Percentiles rank a stretch among this genome's conserved stretches.
These are phyloP conservation scores for Filosporella fistucella DNA, from an alignment of 495 filamentous ascomycete species.

Conservation along the genomic window DNA sequence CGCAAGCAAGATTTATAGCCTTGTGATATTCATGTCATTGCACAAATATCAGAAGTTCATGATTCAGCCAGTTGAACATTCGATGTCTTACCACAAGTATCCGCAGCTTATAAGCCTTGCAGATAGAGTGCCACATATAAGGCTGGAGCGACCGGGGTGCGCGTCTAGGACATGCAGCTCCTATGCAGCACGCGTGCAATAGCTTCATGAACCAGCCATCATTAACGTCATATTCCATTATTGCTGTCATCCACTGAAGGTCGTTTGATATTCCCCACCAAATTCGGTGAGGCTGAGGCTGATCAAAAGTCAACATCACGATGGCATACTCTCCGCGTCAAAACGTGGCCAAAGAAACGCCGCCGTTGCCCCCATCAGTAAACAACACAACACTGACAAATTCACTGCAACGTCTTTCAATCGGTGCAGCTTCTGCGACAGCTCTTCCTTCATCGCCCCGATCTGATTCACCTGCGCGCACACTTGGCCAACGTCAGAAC, in stretches of 20 bases:
- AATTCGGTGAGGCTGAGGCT: background rate
- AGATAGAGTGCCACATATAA: too few relatives aligned
- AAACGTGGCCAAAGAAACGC: constrained; percentile 3
- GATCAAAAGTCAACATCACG: constrained; percentile 5
- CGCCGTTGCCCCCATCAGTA: constrained; percentile 13
- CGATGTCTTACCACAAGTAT: too few relatives aligned
- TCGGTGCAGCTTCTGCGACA: constrained; percentile 37
- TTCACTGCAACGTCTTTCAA: constrained; percentile 42
- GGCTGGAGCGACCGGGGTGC: constrained; percentile 7
- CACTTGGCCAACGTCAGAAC: constrained; percentile 8
- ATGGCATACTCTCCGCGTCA: constrained; percentile 8
- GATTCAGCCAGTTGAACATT: too few relatives aligned
- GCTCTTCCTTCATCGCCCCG: constrained; percentile 41
- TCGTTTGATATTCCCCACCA: too few relatives aligned
- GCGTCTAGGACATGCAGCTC: background rate
- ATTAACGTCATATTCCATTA: background rate
- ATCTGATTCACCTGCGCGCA: constrained; percentile 28
- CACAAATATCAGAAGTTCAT: too few relatives aligned
- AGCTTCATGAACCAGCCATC: background rate
- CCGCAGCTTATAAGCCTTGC: too few relatives aligned
- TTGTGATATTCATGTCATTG: too few relatives aligned
- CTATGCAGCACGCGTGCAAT: constrained; percentile 5
- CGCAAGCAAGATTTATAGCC: too few relatives aligned
- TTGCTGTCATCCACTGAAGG: too few relatives aligned
- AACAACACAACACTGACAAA: constrained; percentile 30